These are phyloP conservation scores for Lablab purpureus DNA, from an alignment of 306 rosid genomes.

Conservation along the genomic window DNA sequence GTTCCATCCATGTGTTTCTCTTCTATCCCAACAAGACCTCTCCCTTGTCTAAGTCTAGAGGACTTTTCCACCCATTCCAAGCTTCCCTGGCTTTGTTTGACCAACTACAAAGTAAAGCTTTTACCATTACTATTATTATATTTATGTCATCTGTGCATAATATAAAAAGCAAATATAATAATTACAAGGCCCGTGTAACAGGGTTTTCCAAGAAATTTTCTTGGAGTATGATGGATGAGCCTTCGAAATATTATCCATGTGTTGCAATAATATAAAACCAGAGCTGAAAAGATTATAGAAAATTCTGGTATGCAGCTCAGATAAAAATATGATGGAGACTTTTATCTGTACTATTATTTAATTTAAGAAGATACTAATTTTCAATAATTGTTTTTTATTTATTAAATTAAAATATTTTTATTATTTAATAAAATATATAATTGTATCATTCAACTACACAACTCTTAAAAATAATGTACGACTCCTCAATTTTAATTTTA, in stretches of 20 bases:
- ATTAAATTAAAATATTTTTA: too few species aligned
- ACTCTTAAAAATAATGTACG: too few species aligned
- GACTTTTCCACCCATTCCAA: conserved; percentile 5
- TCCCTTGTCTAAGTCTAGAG: not conserved
- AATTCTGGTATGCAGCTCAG: not conserved
- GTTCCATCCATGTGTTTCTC: not conserved
- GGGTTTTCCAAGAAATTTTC: not conserved
- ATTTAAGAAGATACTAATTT: too few species aligned
- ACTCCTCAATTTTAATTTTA: too few species aligned
- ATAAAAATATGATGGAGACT: not conserved
- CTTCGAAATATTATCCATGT: not conserved
- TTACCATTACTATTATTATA: not conserved
- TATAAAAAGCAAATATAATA: not conserved
- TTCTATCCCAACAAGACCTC: not conserved
- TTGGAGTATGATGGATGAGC: not conserved
- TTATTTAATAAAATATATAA: too few species aligned
- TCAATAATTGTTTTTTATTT: too few species aligned
- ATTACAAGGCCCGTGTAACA: not conserved
- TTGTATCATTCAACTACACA: too few species aligned
- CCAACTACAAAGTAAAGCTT: not conserved
- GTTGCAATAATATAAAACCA: not conserved
- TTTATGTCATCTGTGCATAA: not conserved
- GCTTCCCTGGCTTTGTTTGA: conserved; percentile 1
- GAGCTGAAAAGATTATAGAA: not conserved
- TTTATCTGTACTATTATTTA: too few species aligned